phyloP scores from a whole-genome alignment of 2,329 filamentous ascomycete genomes.

The Diaporthe vexans region DNA sequence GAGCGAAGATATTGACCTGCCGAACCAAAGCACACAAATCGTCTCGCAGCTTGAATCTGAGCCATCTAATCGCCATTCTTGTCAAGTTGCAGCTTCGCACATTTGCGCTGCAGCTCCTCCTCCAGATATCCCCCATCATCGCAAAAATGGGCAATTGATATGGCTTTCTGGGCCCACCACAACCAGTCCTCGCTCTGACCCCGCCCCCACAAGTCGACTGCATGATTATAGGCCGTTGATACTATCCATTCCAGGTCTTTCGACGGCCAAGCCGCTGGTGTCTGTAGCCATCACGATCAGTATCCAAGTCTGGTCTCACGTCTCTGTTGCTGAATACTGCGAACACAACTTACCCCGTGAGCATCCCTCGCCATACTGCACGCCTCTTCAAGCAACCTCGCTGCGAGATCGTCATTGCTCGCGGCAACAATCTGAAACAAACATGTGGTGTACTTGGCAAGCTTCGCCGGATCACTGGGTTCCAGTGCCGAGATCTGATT shows the following conservation, averaged over 20 bases:
- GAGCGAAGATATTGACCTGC: neutral
- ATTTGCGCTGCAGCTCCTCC: conserved; percentile 59
- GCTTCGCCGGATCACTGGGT: conserved; percentile 67
- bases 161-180: conserved; percentile 73
- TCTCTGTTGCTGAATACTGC: conserved; percentile 51
- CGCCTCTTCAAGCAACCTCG: conserved; percentile 76
- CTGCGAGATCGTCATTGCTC: conserved; percentile 67
- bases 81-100: conserved; percentile 55
- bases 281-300: conserved; percentile 26
- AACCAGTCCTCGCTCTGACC: conserved; percentile 68
- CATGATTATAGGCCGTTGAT: conserved; percentile 77
- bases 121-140: conserved; percentile 66
- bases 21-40: neutral
- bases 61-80: conserved; percentile 9
- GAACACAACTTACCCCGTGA: conserved; percentile 57
- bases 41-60: neutral
- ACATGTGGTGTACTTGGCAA: conserved; percentile 84
- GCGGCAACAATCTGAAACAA: conserved; percentile 78
- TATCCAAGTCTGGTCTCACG: neutral
- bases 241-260: conserved; percentile 84
- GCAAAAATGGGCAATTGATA: conserved; percentile 71
- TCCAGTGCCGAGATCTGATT: conserved; percentile 74
- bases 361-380: conserved; percentile 65
- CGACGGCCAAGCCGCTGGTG: conserved; percentile 65
- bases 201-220: conserved; percentile 73